Evolutionary conservation across 1,139 yeast genomes (phyloP), one percentile per base, ranked within the genome.

Genomic region (Candida albicans): DNA sequence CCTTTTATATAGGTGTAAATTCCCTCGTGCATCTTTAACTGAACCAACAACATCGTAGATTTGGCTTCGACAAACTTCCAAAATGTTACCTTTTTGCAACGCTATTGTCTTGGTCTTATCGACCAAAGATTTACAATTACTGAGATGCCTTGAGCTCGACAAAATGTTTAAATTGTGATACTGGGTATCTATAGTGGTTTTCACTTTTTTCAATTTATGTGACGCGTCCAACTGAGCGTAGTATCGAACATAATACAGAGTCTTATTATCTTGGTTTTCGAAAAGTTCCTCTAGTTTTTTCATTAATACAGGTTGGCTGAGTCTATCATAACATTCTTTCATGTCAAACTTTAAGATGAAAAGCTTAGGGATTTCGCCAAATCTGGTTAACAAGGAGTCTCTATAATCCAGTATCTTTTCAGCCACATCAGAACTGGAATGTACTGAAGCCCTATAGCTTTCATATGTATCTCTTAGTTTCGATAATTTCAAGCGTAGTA

Each of bases 301-400:
- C 2, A 71, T 49, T 1, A 85, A 75, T 44, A 68, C 68, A 0
- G 57, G 55, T 37, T 79, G 79, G 6, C 89, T 84, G 14, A 91
- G 69, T 3, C 83, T 78, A 55, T 93, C 98, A 58, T 84, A 93
- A 46, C 97, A 90, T 12, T 83, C 76, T 45, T 75, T 74, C 56
- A 88, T 81, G 58, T 93, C 99, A 57, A 89, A 86, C 53, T 87
- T 88, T 30, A 85, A 68, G 34, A 79, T 75, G 55, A 68, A 77
- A 1, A 84, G 54, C 9, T 54, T 45, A 0, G 81, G 81, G 1
- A 75, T 24, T 33, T 52, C 52, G 8, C 34, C 34, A 33, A 54
- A 48, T 7, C 52, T 48, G 2, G 42, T 12, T 1, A 57, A 10
- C 1, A 72, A 43, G 0, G 33, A 31, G 2, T 46, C 39, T 50